phyloP scores from a whole-genome alignment of 768 basidiomycete genomes.

The Calocera cornea region DNA sequence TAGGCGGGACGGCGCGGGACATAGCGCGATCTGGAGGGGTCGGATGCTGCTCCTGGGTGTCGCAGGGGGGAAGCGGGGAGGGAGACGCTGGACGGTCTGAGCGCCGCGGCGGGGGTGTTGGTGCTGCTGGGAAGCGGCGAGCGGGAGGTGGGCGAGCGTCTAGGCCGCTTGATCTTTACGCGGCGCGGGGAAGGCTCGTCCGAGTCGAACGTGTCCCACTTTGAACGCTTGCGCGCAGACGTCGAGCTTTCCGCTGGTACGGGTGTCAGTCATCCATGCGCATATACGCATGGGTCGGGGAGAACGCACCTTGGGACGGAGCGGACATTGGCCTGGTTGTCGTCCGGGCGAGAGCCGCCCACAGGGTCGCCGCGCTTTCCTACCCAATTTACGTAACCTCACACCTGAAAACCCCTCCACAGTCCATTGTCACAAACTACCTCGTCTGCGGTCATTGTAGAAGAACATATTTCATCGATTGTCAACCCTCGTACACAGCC shows the following conservation, averaged over 20 bases:
- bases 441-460: not conserved
- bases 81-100: not conserved
- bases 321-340: not conserved
- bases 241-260: not conserved
- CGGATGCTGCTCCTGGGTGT: not conserved
- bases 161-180: not conserved
- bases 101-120: not conserved
- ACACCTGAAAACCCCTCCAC: not conserved
- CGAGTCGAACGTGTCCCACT: not conserved
- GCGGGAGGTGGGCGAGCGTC: not conserved
- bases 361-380: not conserved
- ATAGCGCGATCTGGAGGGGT: conserved; percentile 23
- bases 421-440: not conserved
- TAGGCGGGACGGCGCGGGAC: conserved; percentile 65
- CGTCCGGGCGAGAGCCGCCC: not conserved
- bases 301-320: not conserved
- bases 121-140: not conserved
- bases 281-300: not conserved
- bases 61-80: not conserved
- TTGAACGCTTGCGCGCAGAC: not conserved
- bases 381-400: not conserved
- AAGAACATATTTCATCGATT: not conserved
- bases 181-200: not conserved
- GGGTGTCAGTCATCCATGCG: not conserved
- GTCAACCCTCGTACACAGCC: not conserved